A percentile compares a stretch with the other conserved stretches of the same genome.
These are phyloP conservation scores for Paxillus rubicundulus DNA, from an alignment of 768 basidiomycete genomes.

Conservation along the genomic window DNA sequence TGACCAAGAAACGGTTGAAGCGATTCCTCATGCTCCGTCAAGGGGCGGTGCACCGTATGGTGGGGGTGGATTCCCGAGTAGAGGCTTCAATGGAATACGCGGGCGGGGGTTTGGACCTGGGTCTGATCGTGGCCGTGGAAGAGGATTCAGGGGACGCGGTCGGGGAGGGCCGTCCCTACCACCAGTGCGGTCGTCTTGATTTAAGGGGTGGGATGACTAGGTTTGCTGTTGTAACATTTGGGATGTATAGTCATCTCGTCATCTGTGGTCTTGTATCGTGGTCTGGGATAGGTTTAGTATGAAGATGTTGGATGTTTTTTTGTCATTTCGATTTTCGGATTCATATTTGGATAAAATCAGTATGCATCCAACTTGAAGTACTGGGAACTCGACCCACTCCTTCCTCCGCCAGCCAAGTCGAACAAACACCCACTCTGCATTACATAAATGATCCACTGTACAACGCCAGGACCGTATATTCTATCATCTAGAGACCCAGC, in stretches of 20 bases:
- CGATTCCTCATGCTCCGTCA: constrained; percentile 1
- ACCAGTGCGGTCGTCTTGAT: constrained; percentile 11
- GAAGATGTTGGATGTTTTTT: too few species aligned
- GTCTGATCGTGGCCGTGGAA: constrained; percentile 34
- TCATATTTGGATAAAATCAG: too few species aligned
- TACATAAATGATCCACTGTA: too few species aligned
- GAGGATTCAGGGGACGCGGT: constrained; percentile 33
- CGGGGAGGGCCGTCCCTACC: constrained; percentile 16
- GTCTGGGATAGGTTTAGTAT: background rate
- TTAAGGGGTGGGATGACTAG: too few species aligned
- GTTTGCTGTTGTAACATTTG: background rate
- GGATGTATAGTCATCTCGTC: background rate
- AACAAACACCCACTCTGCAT: too few species aligned
- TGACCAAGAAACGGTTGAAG: constrained; percentile 8
- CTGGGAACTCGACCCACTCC: too few species aligned
- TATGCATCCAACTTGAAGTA: too few species aligned
- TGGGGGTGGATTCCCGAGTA: constrained; percentile 29
- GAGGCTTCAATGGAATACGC: constrained; percentile 22
- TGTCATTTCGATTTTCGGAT: too few species aligned
- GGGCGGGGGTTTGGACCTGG: constrained; percentile 32
- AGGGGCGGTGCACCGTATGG: constrained; percentile 32
- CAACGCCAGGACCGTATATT: background rate
- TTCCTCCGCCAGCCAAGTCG: too few species aligned
- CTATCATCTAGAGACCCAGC: constrained; percentile 26
- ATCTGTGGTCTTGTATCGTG: background rate